Evolutionary conservation across 1,139 yeast species (phyloP).

Genomic region (Suhomyces ambrosiae): DNA sequence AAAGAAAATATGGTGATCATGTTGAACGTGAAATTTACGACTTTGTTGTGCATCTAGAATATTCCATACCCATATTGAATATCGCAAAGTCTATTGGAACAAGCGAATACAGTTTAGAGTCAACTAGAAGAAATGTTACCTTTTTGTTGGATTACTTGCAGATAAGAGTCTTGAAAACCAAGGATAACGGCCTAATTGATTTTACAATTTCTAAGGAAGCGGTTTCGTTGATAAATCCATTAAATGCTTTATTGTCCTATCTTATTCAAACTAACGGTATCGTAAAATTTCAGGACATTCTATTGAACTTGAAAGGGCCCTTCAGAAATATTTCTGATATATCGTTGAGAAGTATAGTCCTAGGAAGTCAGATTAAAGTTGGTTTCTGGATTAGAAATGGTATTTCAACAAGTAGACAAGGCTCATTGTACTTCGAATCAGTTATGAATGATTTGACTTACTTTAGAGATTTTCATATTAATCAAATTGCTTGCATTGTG

Average conservation of each 20-base stretch:
- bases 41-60: slow-evolving; percentile 50
- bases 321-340: slow-evolving; percentile 54
- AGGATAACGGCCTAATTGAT: slow-evolving; percentile 41
- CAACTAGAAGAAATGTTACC: slow-evolving; percentile 20
- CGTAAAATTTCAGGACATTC: slow-evolving; percentile 18
- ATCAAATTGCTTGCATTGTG: slow-evolving; percentile 53
- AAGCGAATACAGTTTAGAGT: slow-evolving; percentile 24
- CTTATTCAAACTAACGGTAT: slow-evolving; percentile 38
- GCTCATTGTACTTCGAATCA: slow-evolving; percentile 36
- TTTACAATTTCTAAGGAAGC: slow-evolving; percentile 51
- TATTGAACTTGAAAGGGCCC: slow-evolving; percentile 23
- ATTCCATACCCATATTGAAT: slow-evolving; percentile 49
- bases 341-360: slow-evolving; percentile 62
- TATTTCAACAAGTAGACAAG: slow-evolving; percentile 52
- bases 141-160: slow-evolving; percentile 28
- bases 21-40: slow-evolving; percentile 57
- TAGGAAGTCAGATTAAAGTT: slow-evolving; percentile 70
- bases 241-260: slow-evolving; percentile 54
- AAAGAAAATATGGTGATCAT: slow-evolving; percentile 68
- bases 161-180: slow-evolving; percentile 24
- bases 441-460: slow-evolving; percentile 40
- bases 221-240: slow-evolving; percentile 60
- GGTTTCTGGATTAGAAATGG: slow-evolving; percentile 94
- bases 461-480: slow-evolving; percentile 55
- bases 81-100: slow-evolving; percentile 49